Conservation (phyloP, 2,329 filamentous ascomycete species). For the Trichoderma polysporum region DNA sequence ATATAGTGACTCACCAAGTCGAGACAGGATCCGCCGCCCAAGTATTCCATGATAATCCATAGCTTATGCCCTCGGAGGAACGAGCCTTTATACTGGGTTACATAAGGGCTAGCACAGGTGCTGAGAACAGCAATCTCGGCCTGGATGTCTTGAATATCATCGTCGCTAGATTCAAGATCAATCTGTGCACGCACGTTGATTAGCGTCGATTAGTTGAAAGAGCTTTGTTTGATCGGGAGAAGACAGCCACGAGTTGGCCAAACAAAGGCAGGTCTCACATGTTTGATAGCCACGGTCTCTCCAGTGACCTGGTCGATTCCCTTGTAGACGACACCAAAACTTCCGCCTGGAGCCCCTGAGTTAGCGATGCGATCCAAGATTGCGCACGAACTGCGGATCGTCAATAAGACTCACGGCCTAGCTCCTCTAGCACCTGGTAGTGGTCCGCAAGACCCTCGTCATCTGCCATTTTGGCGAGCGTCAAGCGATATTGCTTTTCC, state of each 20-base stretch:
- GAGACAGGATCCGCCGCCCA: conserved; percentile 91
- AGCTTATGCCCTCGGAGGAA: conserved; percentile 95
- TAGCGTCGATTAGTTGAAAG: neutral
- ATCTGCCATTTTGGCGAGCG: conserved; percentile 46
- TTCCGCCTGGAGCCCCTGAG: conserved; percentile 63
- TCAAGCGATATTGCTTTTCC: conserved; percentile 5
- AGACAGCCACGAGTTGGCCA: neutral
- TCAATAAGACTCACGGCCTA: conserved; percentile 70
- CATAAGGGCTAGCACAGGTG: conserved; percentile 89
- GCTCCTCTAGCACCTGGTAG: conserved; percentile 94
- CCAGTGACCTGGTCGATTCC: conserved; percentile 88
- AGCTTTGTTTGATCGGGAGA: neutral
- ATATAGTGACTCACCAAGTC: conserved; percentile 66
- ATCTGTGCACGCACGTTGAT: conserved; percentile 61
- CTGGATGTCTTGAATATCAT: conserved; percentile 97
- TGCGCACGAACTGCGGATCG: neutral
- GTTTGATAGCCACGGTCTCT: conserved; percentile 94
- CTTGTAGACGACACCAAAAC: conserved; percentile 96
- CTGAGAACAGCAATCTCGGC: conserved; percentile 94
- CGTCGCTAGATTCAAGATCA: conserved; percentile 96
- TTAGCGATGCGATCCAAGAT: conserved; percentile 16
- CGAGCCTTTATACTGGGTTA: conserved; percentile 94
- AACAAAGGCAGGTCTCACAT: conserved; percentile 57
- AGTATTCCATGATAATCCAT: conserved; percentile 99
- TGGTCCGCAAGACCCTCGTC: conserved; percentile 72